Percentiles rank a stretch among this genome's conserved stretches.
Evolutionary conservation across 2,329 filamentous ascomycete species (phyloP).

Genomic region (Mariannaea elegans): DNA sequence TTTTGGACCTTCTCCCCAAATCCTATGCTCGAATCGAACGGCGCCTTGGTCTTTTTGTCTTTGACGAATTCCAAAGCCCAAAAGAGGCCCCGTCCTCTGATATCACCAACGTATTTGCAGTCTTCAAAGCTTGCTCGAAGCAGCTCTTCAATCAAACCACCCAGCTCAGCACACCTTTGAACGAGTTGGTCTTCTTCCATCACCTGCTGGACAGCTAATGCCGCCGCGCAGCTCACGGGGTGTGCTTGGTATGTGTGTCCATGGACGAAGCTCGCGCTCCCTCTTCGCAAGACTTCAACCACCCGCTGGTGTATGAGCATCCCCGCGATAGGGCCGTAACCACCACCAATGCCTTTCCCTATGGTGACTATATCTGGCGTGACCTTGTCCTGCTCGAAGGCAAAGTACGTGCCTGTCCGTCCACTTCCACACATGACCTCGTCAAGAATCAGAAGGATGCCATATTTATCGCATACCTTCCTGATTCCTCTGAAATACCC

Average conservation of each 20-base stretch:
- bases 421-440: slow-evolving; percentile 79
- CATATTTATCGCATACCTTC: slow-evolving; percentile 74
- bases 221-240: slow-evolving; percentile 67
- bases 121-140: neutral
- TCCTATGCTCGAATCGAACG: slow-evolving; percentile 43
- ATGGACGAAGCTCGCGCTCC: slow-evolving; percentile 54
- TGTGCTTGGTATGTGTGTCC: slow-evolving; percentile 72
- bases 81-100: slow-evolving; percentile 66
- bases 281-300: slow-evolving; percentile 51
- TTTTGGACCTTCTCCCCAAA: slow-evolving; percentile 43
- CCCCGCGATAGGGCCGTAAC: slow-evolving; percentile 69
- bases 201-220: slow-evolving; percentile 69
- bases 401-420: slow-evolving; percentile 66
- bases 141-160: slow-evolving; percentile 52
- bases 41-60: slow-evolving; percentile 46
- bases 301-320: slow-evolving; percentile 64
- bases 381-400: slow-evolving; percentile 67
- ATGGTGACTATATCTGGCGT: slow-evolving; percentile 71
- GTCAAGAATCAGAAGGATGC: slow-evolving; percentile 79
- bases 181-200: slow-evolving; percentile 66
- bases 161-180: slow-evolving; percentile 65
- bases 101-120: slow-evolving; percentile 63
- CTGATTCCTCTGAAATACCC: slow-evolving; percentile 78
- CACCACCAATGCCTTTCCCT: slow-evolving; percentile 72
- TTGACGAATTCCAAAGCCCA: slow-evolving; percentile 58